A percentile compares a stretch with the other conserved stretches of the same genome.
These are phyloP conservation scores for Epichloe festucae DNA, from an alignment of 2,329 filamentous ascomycete species.

Conservation along the genomic window DNA sequence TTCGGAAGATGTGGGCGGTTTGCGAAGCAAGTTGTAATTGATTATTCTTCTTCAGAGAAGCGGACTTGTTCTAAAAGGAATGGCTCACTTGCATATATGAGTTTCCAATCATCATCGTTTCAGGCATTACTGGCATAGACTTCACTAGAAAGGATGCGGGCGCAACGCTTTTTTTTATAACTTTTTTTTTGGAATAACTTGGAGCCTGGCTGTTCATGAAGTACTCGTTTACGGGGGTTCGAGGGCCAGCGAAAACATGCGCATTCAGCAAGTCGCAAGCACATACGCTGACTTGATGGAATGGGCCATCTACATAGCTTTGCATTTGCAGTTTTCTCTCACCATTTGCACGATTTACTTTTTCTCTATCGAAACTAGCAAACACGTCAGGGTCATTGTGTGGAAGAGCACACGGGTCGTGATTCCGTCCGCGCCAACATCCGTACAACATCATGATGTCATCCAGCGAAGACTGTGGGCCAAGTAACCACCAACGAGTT, in stretches of 20 bases:
- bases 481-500: neutral
- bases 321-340: too few species aligned
- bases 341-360: too few species aligned
- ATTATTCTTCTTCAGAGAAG: neutral
- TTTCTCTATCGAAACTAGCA: too few species aligned
- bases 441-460: constrained; percentile 5
- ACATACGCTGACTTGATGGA: too few species aligned
- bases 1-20: constrained; percentile 40
- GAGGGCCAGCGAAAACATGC: neutral
- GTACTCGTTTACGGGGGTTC: neutral
- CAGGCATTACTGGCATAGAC: neutral
- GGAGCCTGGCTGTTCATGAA: neutral
- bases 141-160: neutral
- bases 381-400: too few species aligned
- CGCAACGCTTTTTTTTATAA: neutral
- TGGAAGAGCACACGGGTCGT: too few species aligned
- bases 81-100: neutral
- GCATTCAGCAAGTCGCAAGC: neutral
- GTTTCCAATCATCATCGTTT: neutral
- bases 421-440: too few species aligned
- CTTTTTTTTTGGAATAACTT: neutral
- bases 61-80: neutral
- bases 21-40: constrained; percentile 22
- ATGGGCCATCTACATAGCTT: too few species aligned
- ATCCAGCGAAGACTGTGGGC: neutral